Percentiles rank a stretch among this genome's conserved stretches.
phyloP scores from a whole-genome alignment of 768 basidiomycete genomes.

The Mycena floridula region DNA sequence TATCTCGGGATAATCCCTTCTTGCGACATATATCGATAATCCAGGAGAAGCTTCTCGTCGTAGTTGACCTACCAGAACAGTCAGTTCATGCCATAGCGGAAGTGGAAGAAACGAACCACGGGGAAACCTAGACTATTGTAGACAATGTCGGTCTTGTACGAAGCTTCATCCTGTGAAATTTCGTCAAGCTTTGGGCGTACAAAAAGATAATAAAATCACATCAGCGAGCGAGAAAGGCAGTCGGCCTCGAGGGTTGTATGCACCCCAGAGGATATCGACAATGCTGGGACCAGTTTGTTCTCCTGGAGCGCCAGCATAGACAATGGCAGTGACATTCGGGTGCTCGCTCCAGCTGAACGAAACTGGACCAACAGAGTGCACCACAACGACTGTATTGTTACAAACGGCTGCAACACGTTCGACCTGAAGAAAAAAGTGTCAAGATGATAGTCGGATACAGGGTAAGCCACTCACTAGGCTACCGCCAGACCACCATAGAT shows the following conservation, averaged over 20 bases:
- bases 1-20: slow-evolving; percentile 46
- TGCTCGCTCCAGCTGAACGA: slow-evolving; percentile 70
- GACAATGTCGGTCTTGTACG: slow-evolving; percentile 38
- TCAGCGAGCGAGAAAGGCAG: slow-evolving; percentile 75
- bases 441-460: slow-evolving; percentile 22
- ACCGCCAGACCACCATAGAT: slow-evolving; percentile 52
- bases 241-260: slow-evolving; percentile 68
- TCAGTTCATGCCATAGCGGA: background rate
- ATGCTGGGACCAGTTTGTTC: slow-evolving; percentile 77
- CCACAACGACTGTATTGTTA: slow-evolving; percentile 74
- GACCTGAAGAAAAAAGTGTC: slow-evolving; percentile 32
- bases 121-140: slow-evolving; percentile 28
- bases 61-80: slow-evolving; percentile 47
- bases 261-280: slow-evolving; percentile 72
- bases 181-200: background rate
- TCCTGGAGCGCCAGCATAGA: slow-evolving; percentile 52
- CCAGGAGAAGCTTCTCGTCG: slow-evolving; percentile 56
- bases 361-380: slow-evolving; percentile 74
- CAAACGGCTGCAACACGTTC: slow-evolving; percentile 58
- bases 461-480: slow-evolving; percentile 26
- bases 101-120: slow-evolving; percentile 1
- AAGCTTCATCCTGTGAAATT: slow-evolving; percentile 24
- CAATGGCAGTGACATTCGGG: slow-evolving; percentile 65
- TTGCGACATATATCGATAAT: slow-evolving; percentile 62
- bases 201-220: slow-evolving; percentile 14